Evolutionary conservation across 345 rosid species (phyloP).

Genomic region (Citrus sp.): DNA sequence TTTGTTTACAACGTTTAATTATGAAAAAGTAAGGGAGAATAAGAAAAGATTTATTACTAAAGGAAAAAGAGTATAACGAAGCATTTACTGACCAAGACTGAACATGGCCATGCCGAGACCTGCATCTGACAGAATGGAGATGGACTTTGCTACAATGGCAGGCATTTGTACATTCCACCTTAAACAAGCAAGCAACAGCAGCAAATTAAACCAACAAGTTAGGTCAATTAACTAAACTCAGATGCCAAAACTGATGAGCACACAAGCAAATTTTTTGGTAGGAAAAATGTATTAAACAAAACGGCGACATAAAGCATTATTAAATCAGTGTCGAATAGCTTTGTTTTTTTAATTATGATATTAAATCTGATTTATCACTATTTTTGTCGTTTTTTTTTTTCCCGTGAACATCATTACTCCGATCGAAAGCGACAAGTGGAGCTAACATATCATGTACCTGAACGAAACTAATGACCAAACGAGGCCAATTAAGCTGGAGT

Average conservation of each 20-base stretch:
- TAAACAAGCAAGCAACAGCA: slow-evolving; percentile 11
- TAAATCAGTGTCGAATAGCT: too few relatives aligned
- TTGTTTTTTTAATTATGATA: too few relatives aligned
- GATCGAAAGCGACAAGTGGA: background rate
- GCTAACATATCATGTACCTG: slow-evolving; percentile 37
- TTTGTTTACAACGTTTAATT: slow-evolving; percentile 31
- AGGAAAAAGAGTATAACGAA: background rate
- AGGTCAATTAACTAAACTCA: slow-evolving; percentile 2
- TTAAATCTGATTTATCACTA: too few relatives aligned
- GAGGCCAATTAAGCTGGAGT: slow-evolving; percentile 93
- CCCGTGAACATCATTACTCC: too few relatives aligned
- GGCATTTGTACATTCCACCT: slow-evolving; percentile 99
- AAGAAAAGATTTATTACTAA: slow-evolving; percentile 7
- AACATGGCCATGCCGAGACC: slow-evolving; percentile 99
- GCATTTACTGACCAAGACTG: slow-evolving; percentile 90
- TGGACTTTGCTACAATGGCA: slow-evolving; percentile 89
- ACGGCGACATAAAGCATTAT: too few relatives aligned
- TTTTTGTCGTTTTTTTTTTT: too few relatives aligned
- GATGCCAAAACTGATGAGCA: slow-evolving; percentile 6
- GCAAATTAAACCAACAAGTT: background rate
- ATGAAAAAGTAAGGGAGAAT: slow-evolving; percentile 26
- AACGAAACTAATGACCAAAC: slow-evolving; percentile 88
- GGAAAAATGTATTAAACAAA: too few relatives aligned
- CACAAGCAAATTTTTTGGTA: too few relatives aligned
- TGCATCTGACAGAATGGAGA: slow-evolving; percentile 98